Evolutionary conservation across 176 grass and related monocot genomes (phyloP).

Genomic region (Saccharum officinarum): DNA sequence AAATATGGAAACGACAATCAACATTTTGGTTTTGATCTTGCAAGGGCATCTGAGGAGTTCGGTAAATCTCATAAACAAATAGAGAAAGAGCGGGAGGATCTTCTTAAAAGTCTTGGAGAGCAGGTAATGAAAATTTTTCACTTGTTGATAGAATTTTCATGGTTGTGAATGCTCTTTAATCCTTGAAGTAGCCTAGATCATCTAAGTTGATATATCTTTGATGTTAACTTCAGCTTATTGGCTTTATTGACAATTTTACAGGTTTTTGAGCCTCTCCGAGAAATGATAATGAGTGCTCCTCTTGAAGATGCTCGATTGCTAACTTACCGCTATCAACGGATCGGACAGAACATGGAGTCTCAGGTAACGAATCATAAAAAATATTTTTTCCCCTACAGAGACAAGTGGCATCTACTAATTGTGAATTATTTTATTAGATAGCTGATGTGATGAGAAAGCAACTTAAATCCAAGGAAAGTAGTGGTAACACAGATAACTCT

Average conservation of each 20-base stretch:
- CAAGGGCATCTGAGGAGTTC: slow-evolving; percentile 71
- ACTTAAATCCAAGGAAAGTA: slow-evolving; percentile 87
- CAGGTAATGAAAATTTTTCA: slow-evolving; percentile 57
- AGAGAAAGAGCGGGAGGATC: slow-evolving; percentile 77
- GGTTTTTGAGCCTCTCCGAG: slow-evolving; percentile 89
- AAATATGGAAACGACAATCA: slow-evolving; percentile 85
- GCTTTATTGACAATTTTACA: slow-evolving; percentile 31
- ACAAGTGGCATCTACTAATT: slow-evolving; percentile 31
- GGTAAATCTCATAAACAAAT: slow-evolving; percentile 83
- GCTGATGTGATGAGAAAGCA: slow-evolving; percentile 94
- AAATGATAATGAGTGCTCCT: slow-evolving; percentile 97
- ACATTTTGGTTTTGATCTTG: slow-evolving; percentile 72
- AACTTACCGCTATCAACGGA: slow-evolving; percentile 88
- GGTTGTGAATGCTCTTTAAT: slow-evolving; percentile 4
- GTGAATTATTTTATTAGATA: slow-evolving; percentile 64
- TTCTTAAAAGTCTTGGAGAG: slow-evolving; percentile 76
- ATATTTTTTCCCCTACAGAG: background rate
- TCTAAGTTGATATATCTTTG: slow-evolving; percentile 12
- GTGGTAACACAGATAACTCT: slow-evolving; percentile 64
- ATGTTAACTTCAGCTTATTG: background rate
- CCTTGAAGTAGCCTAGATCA: background rate
- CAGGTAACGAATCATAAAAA: slow-evolving; percentile 54
- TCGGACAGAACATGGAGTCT: slow-evolving; percentile 98
- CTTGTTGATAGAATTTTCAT: slow-evolving; percentile 20
- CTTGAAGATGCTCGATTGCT: slow-evolving; percentile 94